Evolutionary conservation across 257 asterid species (phyloP), one percentile per base, ranked within the genome.

Genomic region (Lantana camara): DNA sequence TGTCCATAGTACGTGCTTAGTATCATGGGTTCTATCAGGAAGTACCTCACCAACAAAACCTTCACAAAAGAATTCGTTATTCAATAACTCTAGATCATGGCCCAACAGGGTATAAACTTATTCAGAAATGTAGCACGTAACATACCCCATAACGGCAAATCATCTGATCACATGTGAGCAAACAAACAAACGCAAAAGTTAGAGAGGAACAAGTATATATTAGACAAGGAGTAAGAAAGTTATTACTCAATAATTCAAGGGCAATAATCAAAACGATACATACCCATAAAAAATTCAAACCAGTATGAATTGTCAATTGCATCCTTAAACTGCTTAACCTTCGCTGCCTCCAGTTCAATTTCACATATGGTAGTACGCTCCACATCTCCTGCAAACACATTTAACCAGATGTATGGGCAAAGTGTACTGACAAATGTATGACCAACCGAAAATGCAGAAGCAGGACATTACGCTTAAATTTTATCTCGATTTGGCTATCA

Each of bases 71-170:
- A 53, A 59, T 34, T 42, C 52, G 21, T 13, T 35, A 37, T 24
- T 68, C 41, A 60, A 42, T 69, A n/a, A 53, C 16, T 49, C 30
- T 66, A 41, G 41, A 73, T 30, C 12, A 29, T 20, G 50, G 21
- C 13, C 49, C 46, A 66, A n/a, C 57, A 22, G 32, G 32, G 35
- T 24, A 50, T 21, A 50, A 49, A 60, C 20, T 38, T 69, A 58
- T 40, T 46, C 22, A 55, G 9, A 58, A 29, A 4, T 5, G 9
- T 35, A 35, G 40, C 32, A 37, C 7, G 47, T 12, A 50, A 34
- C 84, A 65, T 88, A 88, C 96, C 96, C 96, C 96, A 87, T 12
- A 88, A 68, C 20, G 96, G 96, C 79, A 88, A 69, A 79, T 81
- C 93, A 70, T 87, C 96, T 85, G 86, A 79, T 67, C 53, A 58